Evolutionary conservation across 2,329 filamentous ascomycete genomes (phyloP).

Genomic region (Coniochaeta sp.): DNA sequence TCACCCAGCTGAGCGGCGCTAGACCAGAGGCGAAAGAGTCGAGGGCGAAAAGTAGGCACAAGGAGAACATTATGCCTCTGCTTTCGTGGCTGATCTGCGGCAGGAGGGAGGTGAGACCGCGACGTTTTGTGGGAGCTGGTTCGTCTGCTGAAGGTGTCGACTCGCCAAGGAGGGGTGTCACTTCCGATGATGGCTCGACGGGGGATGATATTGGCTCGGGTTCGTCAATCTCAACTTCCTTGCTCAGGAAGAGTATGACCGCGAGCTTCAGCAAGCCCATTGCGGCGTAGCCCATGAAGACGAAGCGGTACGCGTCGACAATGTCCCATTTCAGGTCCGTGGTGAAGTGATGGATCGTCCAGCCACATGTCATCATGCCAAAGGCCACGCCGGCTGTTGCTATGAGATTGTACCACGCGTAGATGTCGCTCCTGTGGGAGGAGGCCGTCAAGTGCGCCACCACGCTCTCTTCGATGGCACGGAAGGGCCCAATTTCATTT

Average conservation of each 20-base stretch:
- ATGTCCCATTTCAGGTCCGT: constrained; percentile 31
- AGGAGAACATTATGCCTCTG: constrained; percentile 44
- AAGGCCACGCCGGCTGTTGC: constrained; percentile 54
- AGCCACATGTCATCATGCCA: constrained; percentile 52
- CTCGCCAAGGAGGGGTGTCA: background rate
- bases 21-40: constrained; percentile 67
- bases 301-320: constrained; percentile 40
- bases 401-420: constrained; percentile 53
- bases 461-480: constrained; percentile 53
- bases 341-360: constrained; percentile 45
- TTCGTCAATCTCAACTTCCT: constrained; percentile 22
- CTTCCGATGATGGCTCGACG: background rate
- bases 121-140: background rate
- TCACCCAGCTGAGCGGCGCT: constrained; percentile 55
- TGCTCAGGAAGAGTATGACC: constrained; percentile 39
- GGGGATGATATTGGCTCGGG: background rate
- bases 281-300: constrained; percentile 50
- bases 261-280: constrained; percentile 50
- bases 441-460: constrained; percentile 46
- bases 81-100: constrained; percentile 51
- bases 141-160: background rate
- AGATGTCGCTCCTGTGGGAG: constrained; percentile 43
- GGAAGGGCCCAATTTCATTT: constrained; percentile 57
- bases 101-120: constrained; percentile 26
- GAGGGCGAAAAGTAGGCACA: constrained; percentile 60